Base-by-base conservation (phyloP, 176 grass and related monocot species). In the Puccinellia tenuiflora region DNA sequence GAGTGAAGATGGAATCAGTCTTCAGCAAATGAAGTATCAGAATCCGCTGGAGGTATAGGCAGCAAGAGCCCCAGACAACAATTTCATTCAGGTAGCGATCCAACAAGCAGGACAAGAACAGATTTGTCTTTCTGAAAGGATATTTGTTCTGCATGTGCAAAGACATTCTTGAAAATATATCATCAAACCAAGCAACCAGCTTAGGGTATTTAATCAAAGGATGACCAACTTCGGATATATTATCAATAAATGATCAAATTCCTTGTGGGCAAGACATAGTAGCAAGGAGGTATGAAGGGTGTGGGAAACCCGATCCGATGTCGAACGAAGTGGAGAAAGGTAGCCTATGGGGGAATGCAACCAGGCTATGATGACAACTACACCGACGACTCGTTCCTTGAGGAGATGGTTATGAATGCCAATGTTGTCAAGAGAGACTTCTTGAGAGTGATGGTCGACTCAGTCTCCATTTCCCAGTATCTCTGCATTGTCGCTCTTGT, bases 341-440 rank as follows among this genome's bases (percentile, higher is more conserved):
- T 92, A 79, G 91, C 93, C 48, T 94, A 99, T 83, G 97, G 97
- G 47, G 93, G 93, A 30, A 92, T 91, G 77, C 97, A 96, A 48
- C 83, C 73, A 40, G 89, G 91, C 42, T 99, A 94, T 18, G 85
- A 86, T 13, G 96, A 99, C 25, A 99, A 96, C 74, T 85, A 92
- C 78, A 96, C 89, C 0, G 93, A 96, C 6, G 89, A 91, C 28
- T 91, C 93, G 0, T 99, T 99, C 81, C 91, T 99, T 2, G 81
- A 99, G 91, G 96, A 96, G 45, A 96, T 96, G 96, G 91, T 96
- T 73, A 99, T 91, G 88, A 96, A 99, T 89, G 97, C 93, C 66
- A 99, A 90, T 90, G 93, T 99, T 10, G 89, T 94, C 47, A 99
- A 99, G 89, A 95, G 91, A 22, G 93, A 94, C 64, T 84, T 96